Evolutionary conservation across 2,329 filamentous ascomycete genomes (phyloP).

Genomic region (Stagonosporopsis vannaccii): DNA sequence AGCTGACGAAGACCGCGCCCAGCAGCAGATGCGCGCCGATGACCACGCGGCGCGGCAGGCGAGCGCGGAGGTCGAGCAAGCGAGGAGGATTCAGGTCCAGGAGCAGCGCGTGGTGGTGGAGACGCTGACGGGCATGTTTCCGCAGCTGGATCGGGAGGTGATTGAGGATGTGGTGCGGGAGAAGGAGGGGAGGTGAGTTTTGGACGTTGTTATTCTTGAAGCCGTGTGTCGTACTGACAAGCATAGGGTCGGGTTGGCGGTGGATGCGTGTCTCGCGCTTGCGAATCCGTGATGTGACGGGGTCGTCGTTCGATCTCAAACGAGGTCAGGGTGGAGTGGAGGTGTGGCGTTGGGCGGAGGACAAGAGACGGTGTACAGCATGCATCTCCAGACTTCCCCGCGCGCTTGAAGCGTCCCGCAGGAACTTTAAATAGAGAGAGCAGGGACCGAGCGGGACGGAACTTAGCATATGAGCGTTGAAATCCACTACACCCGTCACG

Average conservation of each 20-base stretch:
- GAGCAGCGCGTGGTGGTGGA: slow-evolving; percentile 94
- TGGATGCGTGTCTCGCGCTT: slow-evolving; percentile 58
- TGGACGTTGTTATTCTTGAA: not conserved
- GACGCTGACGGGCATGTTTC: slow-evolving; percentile 95
- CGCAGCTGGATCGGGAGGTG: slow-evolving; percentile 88
- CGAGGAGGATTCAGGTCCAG: slow-evolving; percentile 78
- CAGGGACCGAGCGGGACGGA: no score
- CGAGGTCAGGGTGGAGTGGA: no score
- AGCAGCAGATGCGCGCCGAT: slow-evolving; percentile 69
- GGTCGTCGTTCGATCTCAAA: no score
- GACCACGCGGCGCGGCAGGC: slow-evolving; percentile 91
- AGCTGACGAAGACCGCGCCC: not conserved
- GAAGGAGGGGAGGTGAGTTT: slow-evolving; percentile 88
- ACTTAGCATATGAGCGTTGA: no score
- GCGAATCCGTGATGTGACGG: slow-evolving; percentile 40
- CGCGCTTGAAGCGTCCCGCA: no score
- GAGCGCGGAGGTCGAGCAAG: slow-evolving; percentile 87
- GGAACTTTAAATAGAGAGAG: no score
- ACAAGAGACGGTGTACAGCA: no score
- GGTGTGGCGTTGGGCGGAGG: no score
- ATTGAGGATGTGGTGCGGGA: slow-evolving; percentile 96
- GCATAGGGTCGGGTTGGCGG: slow-evolving; percentile 53
- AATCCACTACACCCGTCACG: no score
- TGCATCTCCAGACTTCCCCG: no score
- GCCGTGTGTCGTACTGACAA: slow-evolving; percentile 1